phyloP scores from a whole-genome alignment of 805 yeast genomes.

The Candida easanensis region DNA sequence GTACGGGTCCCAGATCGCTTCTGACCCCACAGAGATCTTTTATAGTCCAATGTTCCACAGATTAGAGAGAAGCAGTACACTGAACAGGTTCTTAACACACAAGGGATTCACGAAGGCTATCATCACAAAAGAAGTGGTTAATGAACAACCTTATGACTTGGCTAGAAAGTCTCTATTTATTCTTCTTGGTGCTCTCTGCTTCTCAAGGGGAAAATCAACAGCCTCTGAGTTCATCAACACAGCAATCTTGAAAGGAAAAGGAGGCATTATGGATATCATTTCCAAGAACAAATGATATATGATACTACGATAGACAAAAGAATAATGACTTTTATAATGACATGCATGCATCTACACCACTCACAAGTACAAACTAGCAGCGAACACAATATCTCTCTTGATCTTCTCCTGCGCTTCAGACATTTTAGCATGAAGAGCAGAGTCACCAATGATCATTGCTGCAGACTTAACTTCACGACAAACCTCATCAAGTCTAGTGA shows the following conservation, averaged over 20 bases:
- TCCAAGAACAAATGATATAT: not conserved
- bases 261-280: slow-evolving; percentile 19
- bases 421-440: slow-evolving; percentile 86
- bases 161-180: slow-evolving; percentile 19
- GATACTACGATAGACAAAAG: no score
- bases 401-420: slow-evolving; percentile 89
- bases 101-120: not conserved
- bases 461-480: slow-evolving; percentile 94
- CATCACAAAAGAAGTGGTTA: not conserved
- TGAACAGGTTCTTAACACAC: slow-evolving; percentile 3
- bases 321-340: not conserved
- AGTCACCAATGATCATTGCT: slow-evolving; percentile 91
- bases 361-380: slow-evolving; percentile 85
- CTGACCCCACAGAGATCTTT: slow-evolving; percentile 4
- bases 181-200: slow-evolving; percentile 26
- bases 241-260: slow-evolving; percentile 17
- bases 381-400: slow-evolving; percentile 94
- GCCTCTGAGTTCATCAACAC: slow-evolving; percentile 22
- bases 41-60: slow-evolving; percentile 4
- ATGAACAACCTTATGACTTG: not conserved
- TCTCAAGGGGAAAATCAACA: slow-evolving; percentile 16
- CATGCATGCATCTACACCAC: no score
- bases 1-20: slow-evolving; percentile 5
- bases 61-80: not conserved
- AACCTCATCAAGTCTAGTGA: slow-evolving; percentile 89